These are phyloP conservation scores for Canavalia gladiata DNA, from an alignment of 306 rosid species.

Conservation along the genomic window DNA sequence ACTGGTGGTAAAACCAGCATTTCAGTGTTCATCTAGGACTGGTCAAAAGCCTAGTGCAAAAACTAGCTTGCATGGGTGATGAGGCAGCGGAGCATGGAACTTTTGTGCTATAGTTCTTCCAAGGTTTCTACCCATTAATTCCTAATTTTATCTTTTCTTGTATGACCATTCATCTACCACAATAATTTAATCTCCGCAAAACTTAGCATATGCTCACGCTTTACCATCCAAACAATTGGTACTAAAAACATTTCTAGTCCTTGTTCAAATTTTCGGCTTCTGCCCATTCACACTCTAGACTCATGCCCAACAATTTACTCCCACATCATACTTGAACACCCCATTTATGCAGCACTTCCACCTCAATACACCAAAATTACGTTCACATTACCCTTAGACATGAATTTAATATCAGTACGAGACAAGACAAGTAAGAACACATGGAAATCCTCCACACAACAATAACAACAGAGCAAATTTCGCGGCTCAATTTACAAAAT, in stretches of 20 bases:
- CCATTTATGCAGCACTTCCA: slow-evolving; percentile 10
- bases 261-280: neutral
- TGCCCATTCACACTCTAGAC: neutral
- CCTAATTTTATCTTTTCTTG: neutral
- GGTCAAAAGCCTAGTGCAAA: no score
- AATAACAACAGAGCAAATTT: no score
- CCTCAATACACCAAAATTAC: neutral
- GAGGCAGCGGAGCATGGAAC: no score
- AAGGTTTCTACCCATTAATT: neutral
- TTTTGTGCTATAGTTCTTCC: no score
- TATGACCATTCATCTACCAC: neutral
- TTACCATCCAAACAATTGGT: neutral
- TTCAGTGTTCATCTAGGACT: no score
- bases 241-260: neutral
- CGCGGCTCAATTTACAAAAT: no score
- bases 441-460: neutral
- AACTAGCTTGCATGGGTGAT: no score
- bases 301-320: slow-evolving; percentile 13
- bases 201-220: neutral
- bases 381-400: neutral
- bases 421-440: neutral
- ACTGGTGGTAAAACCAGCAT: no score
- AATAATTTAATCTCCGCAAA: neutral
- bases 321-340: neutral
- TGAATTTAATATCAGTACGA: neutral